Evolutionary conservation across 306 rosid genomes (phyloP), one percentile per base, ranked within the genome.

Genomic region (Dicorynia guianensis): DNA sequence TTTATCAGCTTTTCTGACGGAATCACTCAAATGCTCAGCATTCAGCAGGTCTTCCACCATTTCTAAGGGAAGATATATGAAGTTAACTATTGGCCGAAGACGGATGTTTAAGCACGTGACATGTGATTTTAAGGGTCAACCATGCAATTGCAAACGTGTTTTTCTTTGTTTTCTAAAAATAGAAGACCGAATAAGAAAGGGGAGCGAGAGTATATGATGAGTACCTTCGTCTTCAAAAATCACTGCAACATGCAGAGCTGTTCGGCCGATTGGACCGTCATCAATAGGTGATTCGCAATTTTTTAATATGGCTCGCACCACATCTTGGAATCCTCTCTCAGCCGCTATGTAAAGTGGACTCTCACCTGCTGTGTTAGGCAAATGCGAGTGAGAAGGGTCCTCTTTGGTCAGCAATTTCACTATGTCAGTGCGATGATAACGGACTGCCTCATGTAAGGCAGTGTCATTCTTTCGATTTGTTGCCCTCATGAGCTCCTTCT

Each of bases 361-460:
- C 13, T 44, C 49, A 44, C 49, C 49, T 0, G 11, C 49, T 3
- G 7, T 44, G 8, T 44, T 44, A 6, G 49, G 3, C 7, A 3
- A 44, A 44, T 44, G 8, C 3, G 11, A 11, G 49, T 44, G 13
- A 44, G 7, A 3, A 44, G 49, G 3, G 49, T 44, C 49, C 9
- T 44, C 49, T 11, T 6, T 44, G 7, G 13, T 44, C 49, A 44
- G 9, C 1, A 44, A 3, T 3, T 11, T 0, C 11, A 8, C 49
- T 3, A 44, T 11, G 4, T 44, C 0, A 17, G 12, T 17, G 25
- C 34, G 69, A 34, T 11, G 0, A 59, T 17, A 12, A 11, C 52
- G 14, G 49, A 49, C 62, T 48, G 78, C 78, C 18, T 44, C 48
- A 5, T 60, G 78, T 7, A 73, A 48, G 0, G 78, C 62, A 0